phyloP scores from a whole-genome alignment of 148 eudicot species.

The Chenopodium suecicum region DNA sequence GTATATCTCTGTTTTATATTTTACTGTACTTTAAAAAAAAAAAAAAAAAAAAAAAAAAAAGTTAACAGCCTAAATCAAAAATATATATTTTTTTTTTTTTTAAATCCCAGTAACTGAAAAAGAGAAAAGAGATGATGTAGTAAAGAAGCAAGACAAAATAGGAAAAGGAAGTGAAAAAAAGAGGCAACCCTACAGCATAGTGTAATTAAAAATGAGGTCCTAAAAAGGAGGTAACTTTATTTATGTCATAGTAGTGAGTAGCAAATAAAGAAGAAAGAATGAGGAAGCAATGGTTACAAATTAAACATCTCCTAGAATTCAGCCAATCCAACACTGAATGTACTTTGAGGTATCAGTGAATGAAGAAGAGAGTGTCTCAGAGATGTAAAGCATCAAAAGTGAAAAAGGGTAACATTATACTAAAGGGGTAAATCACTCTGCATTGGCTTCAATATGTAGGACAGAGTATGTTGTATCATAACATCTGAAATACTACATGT shows the following conservation, averaged over 20 bases:
- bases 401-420: background rate
- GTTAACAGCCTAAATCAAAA: too few species aligned
- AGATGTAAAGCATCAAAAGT: conserved; percentile 24
- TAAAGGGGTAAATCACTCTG: conserved; percentile 1
- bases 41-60: background rate
- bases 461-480: background rate
- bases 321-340: conserved; percentile 11
- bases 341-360: conserved; percentile 17
- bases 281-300: conserved; percentile 1
- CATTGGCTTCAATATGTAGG: conserved; percentile 11
- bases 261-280: background rate
- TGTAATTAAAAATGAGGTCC: background rate
- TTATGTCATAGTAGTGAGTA: background rate
- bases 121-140: background rate
- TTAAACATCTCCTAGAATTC: conserved; percentile 25
- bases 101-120: background rate
- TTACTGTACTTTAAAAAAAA: too few species aligned
- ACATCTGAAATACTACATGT: background rate
- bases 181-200: background rate
- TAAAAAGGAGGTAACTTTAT: conserved; percentile 2
- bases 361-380: conserved; percentile 19
- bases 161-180: background rate
- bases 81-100: too few species aligned
- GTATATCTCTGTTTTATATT: background rate
- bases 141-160: background rate